Conservation (phyloP, 2,329 filamentous ascomycete species). For the Fusarium concolor region DNA sequence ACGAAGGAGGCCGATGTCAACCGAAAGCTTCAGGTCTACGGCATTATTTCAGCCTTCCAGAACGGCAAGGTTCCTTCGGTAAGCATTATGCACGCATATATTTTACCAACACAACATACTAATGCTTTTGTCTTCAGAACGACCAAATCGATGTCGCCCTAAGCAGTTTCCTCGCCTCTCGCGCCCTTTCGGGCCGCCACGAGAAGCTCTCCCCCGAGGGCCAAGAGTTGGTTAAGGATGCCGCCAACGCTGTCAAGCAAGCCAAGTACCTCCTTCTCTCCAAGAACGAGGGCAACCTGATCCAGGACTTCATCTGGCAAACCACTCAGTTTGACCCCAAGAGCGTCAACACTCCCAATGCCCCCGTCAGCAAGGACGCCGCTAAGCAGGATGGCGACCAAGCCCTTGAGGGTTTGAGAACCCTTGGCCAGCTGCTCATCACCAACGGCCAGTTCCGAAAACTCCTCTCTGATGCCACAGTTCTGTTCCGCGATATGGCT, state of each 20-base stretch:
- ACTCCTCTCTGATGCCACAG: constrained; percentile 75
- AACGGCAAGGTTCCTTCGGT: constrained; percentile 91
- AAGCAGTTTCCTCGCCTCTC: constrained; percentile 85
- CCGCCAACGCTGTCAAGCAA: constrained; percentile 82
- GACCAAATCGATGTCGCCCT: constrained; percentile 95
- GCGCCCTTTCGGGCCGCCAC: constrained; percentile 75
- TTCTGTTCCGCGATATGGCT: constrained; percentile 89
- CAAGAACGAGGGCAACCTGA: constrained; percentile 94
- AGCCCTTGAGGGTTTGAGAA: constrained; percentile 85
- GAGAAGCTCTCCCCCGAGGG: constrained; percentile 85
- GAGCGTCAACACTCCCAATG: constrained; percentile 69
- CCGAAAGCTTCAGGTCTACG: constrained; percentile 93
- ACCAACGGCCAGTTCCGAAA: constrained; percentile 98
- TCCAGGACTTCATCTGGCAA: constrained; percentile 98
- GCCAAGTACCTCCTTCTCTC: constrained; percentile 86
- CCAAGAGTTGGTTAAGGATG: constrained; percentile 78
- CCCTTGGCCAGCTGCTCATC: constrained; percentile 87
- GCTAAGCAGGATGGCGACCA: constrained; percentile 86
- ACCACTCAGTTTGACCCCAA: constrained; percentile 79
- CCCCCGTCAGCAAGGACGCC: constrained; percentile 78
- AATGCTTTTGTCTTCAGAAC: constrained; percentile 66
- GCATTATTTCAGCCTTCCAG: constrained; percentile 86
- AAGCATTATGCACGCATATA: constrained; percentile 51
- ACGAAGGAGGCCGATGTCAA: constrained; percentile 89
- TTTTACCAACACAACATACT: not conserved